Evolutionary conservation across 768 basidiomycete species (phyloP).

Genomic region (Suillus bovinus): DNA sequence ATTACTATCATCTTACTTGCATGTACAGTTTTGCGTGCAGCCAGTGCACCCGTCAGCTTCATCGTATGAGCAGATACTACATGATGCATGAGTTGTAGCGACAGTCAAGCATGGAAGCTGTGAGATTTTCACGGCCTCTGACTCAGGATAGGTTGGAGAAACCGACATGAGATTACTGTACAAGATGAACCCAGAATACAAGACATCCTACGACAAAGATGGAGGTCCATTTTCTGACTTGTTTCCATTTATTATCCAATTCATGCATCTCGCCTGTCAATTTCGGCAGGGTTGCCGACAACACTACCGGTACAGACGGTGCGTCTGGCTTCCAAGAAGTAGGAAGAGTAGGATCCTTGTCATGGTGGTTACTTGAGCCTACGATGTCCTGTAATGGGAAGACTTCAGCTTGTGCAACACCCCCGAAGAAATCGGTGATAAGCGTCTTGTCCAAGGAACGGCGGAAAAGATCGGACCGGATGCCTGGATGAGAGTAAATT

Average conservation of each 20-base stretch:
- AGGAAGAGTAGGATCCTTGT: not conserved
- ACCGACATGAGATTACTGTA: slow-evolving; percentile 11
- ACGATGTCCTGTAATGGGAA: slow-evolving; percentile 21
- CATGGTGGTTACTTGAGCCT: not conserved
- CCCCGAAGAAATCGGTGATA: slow-evolving; percentile 88
- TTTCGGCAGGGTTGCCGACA: not conserved
- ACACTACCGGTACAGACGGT: no score
- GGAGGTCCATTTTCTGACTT: slow-evolving; percentile 31
- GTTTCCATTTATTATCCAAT: slow-evolving; percentile 25
- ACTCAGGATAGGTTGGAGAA: not conserved
- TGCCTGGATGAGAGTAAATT: slow-evolving; percentile 87
- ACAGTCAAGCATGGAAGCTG: not conserved
- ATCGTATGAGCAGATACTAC: no score
- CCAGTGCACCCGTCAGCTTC: not conserved
- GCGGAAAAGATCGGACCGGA: slow-evolving; percentile 79
- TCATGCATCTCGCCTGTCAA: slow-evolving; percentile 5
- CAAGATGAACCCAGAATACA: slow-evolving; percentile 30
- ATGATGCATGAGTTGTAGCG: not conserved
- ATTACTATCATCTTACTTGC: not conserved
- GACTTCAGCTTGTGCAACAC: slow-evolving; percentile 82
- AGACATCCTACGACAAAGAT: slow-evolving; percentile 25
- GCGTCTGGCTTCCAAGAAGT: no score
- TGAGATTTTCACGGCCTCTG: not conserved
- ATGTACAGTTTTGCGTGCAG: not conserved
- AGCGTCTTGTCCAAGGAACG: slow-evolving; percentile 61